Conservation (phyloP, 2,329 filamentous ascomycete species). For the Corynespora cassiicola region DNA sequence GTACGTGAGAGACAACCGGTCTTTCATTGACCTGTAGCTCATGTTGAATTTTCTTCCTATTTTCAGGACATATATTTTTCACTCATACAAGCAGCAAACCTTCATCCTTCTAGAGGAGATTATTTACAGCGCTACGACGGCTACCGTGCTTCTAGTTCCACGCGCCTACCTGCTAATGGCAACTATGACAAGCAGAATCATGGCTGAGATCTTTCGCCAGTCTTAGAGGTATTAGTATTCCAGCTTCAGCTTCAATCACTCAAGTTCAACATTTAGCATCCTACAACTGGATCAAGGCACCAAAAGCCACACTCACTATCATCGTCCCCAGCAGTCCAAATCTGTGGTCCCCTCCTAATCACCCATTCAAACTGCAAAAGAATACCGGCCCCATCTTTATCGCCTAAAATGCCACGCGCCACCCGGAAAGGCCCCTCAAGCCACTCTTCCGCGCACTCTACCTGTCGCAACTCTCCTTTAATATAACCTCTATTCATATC, state of each 20-base stretch:
- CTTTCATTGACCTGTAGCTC: no score
- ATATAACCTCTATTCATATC: conserved; percentile 49
- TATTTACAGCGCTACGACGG: conserved; percentile 4
- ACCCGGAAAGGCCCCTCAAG: conserved; percentile 53
- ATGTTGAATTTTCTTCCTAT: no score
- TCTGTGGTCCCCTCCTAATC: conserved; percentile 45
- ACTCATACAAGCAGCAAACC: no score
- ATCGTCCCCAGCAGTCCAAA: conserved; percentile 30
- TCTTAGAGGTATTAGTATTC: conserved; percentile 16
- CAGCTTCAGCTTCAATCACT: conserved; percentile 36
- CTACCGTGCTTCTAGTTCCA: conserved; percentile 5
- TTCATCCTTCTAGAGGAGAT: conserved; percentile 6
- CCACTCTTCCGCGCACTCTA: conserved; percentile 56
- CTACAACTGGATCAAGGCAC: conserved; percentile 58
- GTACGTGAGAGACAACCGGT: no score
- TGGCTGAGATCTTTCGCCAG: conserved; percentile 16
- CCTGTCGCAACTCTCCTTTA: conserved; percentile 45
- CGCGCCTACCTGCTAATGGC: conserved; percentile 8
- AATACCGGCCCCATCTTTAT: conserved; percentile 53
- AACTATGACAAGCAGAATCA: conserved; percentile 12
- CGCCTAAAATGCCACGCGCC: conserved; percentile 54
- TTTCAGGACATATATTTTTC: no score
- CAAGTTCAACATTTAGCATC: conserved; percentile 52
- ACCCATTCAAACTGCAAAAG: conserved; percentile 22
- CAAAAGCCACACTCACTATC: conserved; percentile 44